Evolutionary conservation across 371 early-diverging fungal genomes (phyloP).

Genomic region (Mucor velutinosus): DNA sequence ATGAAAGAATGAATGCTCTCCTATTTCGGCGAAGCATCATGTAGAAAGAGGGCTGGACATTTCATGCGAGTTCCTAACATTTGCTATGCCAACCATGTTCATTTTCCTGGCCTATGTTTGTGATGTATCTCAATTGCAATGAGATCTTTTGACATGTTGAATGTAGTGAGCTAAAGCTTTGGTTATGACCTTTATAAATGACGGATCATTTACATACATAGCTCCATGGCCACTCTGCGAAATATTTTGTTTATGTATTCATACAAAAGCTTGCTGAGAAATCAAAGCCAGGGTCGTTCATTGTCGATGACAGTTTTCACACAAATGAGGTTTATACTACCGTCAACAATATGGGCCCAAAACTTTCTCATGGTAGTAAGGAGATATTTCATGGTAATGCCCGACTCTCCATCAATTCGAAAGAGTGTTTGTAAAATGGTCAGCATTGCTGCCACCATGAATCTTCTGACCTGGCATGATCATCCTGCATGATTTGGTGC

Average conservation of each 20-base stretch:
- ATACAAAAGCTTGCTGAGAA: not conserved
- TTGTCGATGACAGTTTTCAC: too few species aligned
- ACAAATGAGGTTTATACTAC: not conserved
- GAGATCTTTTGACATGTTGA: not conserved
- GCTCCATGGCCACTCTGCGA: too few species aligned
- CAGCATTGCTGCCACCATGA: not conserved
- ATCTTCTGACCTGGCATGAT: not conserved
- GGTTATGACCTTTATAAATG: not conserved
- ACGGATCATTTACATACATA: too few species aligned
- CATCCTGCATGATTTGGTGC: not conserved
- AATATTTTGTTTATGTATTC: too few species aligned
- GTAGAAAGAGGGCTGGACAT: not conserved
- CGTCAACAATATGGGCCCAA: not conserved
- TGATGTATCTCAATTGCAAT: not conserved
- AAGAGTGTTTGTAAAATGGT: not conserved
- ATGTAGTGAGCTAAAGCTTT: not conserved
- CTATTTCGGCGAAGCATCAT: not conserved
- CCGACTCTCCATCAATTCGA: not conserved
- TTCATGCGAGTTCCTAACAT: not conserved
- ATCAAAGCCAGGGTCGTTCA: not conserved
- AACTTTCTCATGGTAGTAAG: not conserved
- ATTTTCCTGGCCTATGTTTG: not conserved
- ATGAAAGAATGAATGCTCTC: not conserved
- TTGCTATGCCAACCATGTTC: not conserved
- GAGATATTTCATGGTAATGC: too few species aligned